Evolutionary conservation across 768 basidiomycete species (phyloP), one percentile per base, ranked within the genome.

Genomic region (Fomitopsis serialis): DNA sequence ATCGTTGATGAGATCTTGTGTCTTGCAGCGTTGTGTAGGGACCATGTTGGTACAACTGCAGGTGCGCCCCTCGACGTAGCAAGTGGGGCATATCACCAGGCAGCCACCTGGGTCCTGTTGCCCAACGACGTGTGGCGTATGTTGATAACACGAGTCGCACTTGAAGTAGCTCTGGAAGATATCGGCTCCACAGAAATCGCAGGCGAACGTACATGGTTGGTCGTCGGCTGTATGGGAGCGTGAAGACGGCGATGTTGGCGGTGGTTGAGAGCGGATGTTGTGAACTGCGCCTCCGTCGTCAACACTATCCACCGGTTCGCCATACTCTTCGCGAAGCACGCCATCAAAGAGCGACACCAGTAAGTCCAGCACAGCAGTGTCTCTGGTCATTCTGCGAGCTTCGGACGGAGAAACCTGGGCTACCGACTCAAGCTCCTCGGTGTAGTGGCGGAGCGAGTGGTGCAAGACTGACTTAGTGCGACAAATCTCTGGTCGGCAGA

Each of bases 91-190:
- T 6, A 90, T 67, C 19, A 77, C 66, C 53, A 81, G 70, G 12
- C 75, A 78, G 54, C 75, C 74, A 1, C 77, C 77, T 54, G 17
- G 19, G 15, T 54, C n/a, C 50, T 50, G 48, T 25, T 21, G 42
- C 32, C 43, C 7, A 54, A 87, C 87, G 0, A 58, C 54, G 1
- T 64, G 62, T 62, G n/a, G n/a, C n/a, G n/a, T n/a, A n/a, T n/a
- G n/a, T n/a, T n/a, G n/a, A n/a, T n/a, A n/a, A n/a, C n/a, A n/a
- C n/a, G n/a, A n/a, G n/a, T n/a, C n/a, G n/a, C 90, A 92, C 63
- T 87, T 83, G 57, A 92, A 87, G 64, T 84, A 91, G 55, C 85
- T 84, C 58, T 89, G 84, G 58, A 92, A 92, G 54, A 93, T 79
- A 61, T 93, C 91, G 2, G 79, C 80, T 17, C 81, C 84, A 60